A percentile compares a stretch with the other conserved stretches of the same genome.
Evolutionary conservation across 257 asterid species (phyloP).

Genomic region (Paulownia fortunei): DNA sequence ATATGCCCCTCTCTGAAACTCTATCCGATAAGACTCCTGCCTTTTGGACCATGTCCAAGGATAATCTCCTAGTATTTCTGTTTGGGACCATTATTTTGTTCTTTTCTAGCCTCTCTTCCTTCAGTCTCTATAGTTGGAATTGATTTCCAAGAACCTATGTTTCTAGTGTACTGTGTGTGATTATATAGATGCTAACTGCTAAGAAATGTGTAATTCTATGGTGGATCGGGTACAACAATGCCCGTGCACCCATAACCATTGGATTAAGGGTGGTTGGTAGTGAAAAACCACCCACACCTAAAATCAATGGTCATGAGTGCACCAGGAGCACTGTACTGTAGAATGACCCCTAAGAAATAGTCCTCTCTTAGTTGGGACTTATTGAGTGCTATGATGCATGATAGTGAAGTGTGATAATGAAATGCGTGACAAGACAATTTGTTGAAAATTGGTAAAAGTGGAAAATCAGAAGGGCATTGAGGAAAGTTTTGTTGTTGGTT

Average conservation of each 20-base stretch:
- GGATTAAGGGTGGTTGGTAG: too few relatives aligned
- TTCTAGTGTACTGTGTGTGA: not conserved
- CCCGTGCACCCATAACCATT: too few relatives aligned
- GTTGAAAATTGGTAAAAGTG: not conserved
- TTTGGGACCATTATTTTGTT: slow-evolving; percentile 40
- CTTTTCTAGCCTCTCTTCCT: not conserved
- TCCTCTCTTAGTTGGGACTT: not conserved
- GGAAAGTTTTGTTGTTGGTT: slow-evolving; percentile 15
- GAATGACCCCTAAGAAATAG: too few relatives aligned
- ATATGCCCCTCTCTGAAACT: slow-evolving; percentile 44
- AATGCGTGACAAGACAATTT: slow-evolving; percentile 18
- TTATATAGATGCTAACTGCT: slow-evolving; percentile 31
- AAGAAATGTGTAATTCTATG: not conserved
- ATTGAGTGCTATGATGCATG: slow-evolving; percentile 1
- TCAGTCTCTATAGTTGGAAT: not conserved
- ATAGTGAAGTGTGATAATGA: slow-evolving; percentile 34
- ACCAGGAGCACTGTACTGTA: too few relatives aligned
- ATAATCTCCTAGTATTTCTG: slow-evolving; percentile 46
- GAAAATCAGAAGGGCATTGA: not conserved
- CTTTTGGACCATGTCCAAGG: slow-evolving; percentile 57
- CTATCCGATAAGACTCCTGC: slow-evolving; percentile 27
- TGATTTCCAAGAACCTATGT: not conserved
- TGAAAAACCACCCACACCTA: too few relatives aligned
- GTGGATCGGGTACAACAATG: not conserved
- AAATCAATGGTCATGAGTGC: too few relatives aligned